phyloP scores from a whole-genome alignment of 257 asterid species.

The Solanum dulcamara region DNA sequence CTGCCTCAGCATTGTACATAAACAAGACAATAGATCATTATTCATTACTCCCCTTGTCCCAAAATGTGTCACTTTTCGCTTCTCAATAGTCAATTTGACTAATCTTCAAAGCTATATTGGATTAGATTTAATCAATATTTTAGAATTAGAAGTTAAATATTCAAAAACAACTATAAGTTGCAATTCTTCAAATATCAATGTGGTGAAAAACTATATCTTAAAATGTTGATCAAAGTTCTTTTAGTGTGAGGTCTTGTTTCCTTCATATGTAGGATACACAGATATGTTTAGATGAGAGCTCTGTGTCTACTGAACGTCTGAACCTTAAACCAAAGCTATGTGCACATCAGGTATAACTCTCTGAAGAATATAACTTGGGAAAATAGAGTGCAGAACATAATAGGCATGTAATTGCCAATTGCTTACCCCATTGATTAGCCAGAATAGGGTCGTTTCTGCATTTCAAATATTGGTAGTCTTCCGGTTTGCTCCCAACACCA shows the following conservation, averaged over 20 bases:
- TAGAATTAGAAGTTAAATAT: background rate
- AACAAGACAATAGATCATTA: background rate
- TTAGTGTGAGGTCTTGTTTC: background rate
- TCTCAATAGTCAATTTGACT: background rate
- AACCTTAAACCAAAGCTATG: background rate
- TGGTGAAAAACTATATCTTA: background rate
- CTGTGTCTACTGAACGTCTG: background rate
- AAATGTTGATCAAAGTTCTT: background rate
- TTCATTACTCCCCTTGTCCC: background rate
- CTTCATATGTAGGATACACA: background rate
- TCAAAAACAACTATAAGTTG: background rate
- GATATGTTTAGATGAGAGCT: background rate
- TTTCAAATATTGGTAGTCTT: conserved; percentile 42
- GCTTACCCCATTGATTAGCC: conserved; percentile 61
- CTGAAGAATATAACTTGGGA: background rate
- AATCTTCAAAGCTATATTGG: background rate
- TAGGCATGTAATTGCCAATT: background rate
- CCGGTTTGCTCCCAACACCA: conserved; percentile 55
- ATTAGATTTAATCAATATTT: background rate
- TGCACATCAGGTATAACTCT: background rate
- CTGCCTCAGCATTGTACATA: background rate
- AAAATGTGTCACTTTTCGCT: background rate
- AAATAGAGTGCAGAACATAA: background rate
- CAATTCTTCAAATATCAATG: background rate
- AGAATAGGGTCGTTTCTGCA: conserved; percentile 11